phyloP scores from a whole-genome alignment of 257 asterid genomes.

The Galeopsis tetrahit region DNA sequence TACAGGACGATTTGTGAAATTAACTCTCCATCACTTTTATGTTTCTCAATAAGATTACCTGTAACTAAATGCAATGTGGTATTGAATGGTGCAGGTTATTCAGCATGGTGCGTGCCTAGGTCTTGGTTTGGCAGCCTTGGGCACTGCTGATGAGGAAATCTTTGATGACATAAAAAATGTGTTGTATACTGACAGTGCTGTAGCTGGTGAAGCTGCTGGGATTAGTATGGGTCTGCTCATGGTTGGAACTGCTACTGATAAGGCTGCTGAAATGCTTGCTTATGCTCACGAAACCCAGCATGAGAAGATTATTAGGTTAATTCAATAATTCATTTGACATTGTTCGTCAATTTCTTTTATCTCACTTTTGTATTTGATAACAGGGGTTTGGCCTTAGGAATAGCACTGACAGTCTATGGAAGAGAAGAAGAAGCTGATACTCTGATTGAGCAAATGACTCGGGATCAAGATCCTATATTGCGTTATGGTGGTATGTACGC shows the following conservation, averaged over 20 bases:
- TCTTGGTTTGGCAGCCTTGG: slow-evolving; percentile 97
- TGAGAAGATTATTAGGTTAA: slow-evolving; percentile 89
- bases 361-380: not conserved
- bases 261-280: slow-evolving; percentile 94
- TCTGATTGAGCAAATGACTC: slow-evolving; percentile 93
- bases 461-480: slow-evolving; percentile 96
- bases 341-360: no score
- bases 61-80: not conserved
- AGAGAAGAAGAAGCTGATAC: slow-evolving; percentile 97
- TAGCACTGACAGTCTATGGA: slow-evolving; percentile 95
- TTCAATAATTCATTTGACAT: no score
- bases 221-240: slow-evolving; percentile 93
- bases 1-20: no score
- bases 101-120: slow-evolving; percentile 99
- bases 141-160: slow-evolving; percentile 90
- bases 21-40: no score
- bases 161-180: slow-evolving; percentile 85
- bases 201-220: slow-evolving; percentile 99
- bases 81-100: slow-evolving; percentile 65
- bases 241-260: slow-evolving; percentile 99
- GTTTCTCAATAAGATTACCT: no score
- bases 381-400: slow-evolving; percentile 96
- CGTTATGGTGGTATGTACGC: slow-evolving; percentile 99
- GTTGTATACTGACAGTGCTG: slow-evolving; percentile 94
- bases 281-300: slow-evolving; percentile 99